Evolutionary conservation across 148 eudicot genomes (phyloP).

Genomic region (Bassia scoparia): DNA sequence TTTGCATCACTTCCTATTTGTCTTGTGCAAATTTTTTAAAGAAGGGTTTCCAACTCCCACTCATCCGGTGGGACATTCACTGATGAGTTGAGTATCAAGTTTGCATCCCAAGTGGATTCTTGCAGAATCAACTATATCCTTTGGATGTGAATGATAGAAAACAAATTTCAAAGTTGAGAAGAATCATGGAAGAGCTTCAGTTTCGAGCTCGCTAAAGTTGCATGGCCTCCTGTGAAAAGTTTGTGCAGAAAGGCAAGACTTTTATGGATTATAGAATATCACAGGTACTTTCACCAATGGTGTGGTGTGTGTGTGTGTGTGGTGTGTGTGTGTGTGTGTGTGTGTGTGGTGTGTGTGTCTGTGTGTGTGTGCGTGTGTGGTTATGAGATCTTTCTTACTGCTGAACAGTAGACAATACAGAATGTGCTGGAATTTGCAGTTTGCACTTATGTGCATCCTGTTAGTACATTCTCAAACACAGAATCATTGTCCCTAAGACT

Average conservation of each 20-base stretch:
- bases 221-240: slow-evolving; percentile 76
- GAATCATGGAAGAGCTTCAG: slow-evolving; percentile 59
- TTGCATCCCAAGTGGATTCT: slow-evolving; percentile 82
- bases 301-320: background rate
- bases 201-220: slow-evolving; percentile 55
- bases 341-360: too few relatives aligned
- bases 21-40: slow-evolving; percentile 70
- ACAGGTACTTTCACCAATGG: slow-evolving; percentile 49
- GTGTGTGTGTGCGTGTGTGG: background rate
- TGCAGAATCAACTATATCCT: slow-evolving; percentile 51
- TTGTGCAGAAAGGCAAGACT: slow-evolving; percentile 70
- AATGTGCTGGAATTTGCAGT: background rate
- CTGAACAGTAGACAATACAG: too few relatives aligned
- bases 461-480: too few relatives aligned
- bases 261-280: slow-evolving; percentile 61
- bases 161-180: slow-evolving; percentile 37
- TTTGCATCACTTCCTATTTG: slow-evolving; percentile 89
- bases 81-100: slow-evolving; percentile 37
- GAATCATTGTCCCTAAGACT: background rate
- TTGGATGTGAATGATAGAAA: slow-evolving; percentile 26
- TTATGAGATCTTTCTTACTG: too few relatives aligned
- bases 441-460: background rate
- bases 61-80: slow-evolving; percentile 32
- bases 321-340: background rate
- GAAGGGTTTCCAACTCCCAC: slow-evolving; percentile 51